Base-by-base conservation (phyloP, 2,329 filamentous ascomycete species). In the Nothophoma quercina region DNA sequence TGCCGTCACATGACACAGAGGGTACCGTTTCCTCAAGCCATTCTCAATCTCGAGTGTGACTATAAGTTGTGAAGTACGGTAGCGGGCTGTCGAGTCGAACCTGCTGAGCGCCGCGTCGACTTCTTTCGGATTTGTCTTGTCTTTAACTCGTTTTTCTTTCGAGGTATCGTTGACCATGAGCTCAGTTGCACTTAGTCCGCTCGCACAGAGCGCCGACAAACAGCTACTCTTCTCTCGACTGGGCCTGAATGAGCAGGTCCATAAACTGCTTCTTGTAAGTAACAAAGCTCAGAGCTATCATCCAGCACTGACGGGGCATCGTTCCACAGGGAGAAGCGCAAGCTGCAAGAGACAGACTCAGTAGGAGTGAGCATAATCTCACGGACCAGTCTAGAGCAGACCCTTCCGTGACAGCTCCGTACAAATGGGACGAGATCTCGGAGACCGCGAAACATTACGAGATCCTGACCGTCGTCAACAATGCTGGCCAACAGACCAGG, bases 391-490 rank as follows among this genome's bases (percentile, higher is more conserved):
- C 73, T 23, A 64, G 63, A 34, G 48, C 39, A 7, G 51, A 72
- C 62, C 60, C 72, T 41, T 63, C 63, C 23, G 62, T 73, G 6
- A 58, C 56, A 45, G 59, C 62, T 15, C 79, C 78, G 5, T 80
- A 78, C 60, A 77, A 74, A 48, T 79, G 77, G 65, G 73, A 75
- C 47, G 76, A 81, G 45, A 75, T 81, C 23, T 78, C 75, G 26
- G 79, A 81, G 60, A 79, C 79, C 4, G 77, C 77, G 9, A 79
- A 74, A 42, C 77, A 81, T 51, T 65, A 65, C 22, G 76, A 80
- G 54, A 75, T 79, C 28, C 45, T 79, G 44, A 68, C 64, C 23
- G 74, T 81, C 36, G 79, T 76, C 55, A 64, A 65, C 6, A 58
- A 62, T 12, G 76, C 78, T n/a, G 69, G 72, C 6, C 61, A 62